Evolutionary conservation across 2,329 filamentous ascomycete genomes (phyloP).

Genomic region (Arachnomyces sp.): DNA sequence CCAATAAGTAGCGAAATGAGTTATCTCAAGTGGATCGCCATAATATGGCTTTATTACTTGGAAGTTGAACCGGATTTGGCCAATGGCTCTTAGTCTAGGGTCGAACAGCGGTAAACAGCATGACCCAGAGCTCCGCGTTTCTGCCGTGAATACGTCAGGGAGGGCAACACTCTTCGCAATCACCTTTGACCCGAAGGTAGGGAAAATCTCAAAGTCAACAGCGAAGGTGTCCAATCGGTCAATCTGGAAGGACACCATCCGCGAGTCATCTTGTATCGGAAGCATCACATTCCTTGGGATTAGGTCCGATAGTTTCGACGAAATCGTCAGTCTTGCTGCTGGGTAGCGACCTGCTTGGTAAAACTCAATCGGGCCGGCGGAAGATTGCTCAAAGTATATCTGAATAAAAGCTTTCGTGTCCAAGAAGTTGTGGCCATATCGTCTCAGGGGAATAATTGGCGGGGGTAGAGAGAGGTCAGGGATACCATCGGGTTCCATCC

Average conservation of each 20-base stretch:
- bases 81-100: constrained; percentile 81
- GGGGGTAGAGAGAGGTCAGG: constrained; percentile 86
- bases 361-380: constrained; percentile 69
- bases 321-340: constrained; percentile 88
- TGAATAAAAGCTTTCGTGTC: constrained; percentile 96
- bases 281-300: constrained; percentile 94
- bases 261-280: constrained; percentile 92
- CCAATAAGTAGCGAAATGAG: constrained; percentile 98
- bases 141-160: constrained; percentile 73
- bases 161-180: constrained; percentile 93
- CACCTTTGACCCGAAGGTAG: constrained; percentile 93
- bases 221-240: constrained; percentile 89
- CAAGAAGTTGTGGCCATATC: constrained; percentile 97
- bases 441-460: constrained; percentile 86
- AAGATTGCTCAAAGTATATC: constrained; percentile 71
- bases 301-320: constrained; percentile 89
- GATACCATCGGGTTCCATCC: constrained; percentile 73
- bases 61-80: constrained; percentile 86
- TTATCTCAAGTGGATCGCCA: constrained; percentile 88
- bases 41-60: constrained; percentile 96
- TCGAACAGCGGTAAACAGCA: constrained; percentile 90
- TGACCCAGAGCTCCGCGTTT: constrained; percentile 65
- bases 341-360: constrained; percentile 97
- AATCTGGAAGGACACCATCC: constrained; percentile 89
- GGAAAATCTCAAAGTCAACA: constrained; percentile 95